Evolutionary conservation across 352 stramenopile genomes (phyloP).

Genomic region (Phytophthora pini): DNA sequence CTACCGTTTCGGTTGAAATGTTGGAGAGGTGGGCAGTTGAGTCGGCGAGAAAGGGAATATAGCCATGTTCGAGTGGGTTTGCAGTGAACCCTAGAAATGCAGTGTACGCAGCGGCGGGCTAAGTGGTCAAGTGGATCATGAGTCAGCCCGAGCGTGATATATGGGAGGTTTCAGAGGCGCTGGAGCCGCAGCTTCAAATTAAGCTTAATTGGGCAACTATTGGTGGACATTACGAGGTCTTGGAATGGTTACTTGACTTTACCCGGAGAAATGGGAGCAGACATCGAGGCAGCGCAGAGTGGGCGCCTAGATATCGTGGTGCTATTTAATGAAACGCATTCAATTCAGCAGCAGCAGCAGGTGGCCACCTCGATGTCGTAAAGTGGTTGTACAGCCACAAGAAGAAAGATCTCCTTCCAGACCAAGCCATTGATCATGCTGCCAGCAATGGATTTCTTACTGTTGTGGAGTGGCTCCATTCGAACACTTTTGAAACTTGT

Average conservation of each 20-base stretch:
- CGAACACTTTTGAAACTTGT: conserved; percentile 14
- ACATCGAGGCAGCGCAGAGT: conserved; percentile 12
- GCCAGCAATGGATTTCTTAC: conserved; percentile 13
- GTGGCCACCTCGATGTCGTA: conserved; percentile 16
- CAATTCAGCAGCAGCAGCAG: conserved; percentile 4
- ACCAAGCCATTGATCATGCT: conserved; percentile 3
- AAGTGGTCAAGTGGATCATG: conserved; percentile 25
- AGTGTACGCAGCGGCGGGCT: neutral
- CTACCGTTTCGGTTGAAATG: conserved; percentile 1
- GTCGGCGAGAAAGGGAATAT: conserved; percentile 15
- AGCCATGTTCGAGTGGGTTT: conserved; percentile 23
- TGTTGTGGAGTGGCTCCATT: conserved; percentile 22
- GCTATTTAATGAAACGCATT: conserved; percentile 6
- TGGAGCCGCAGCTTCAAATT: neutral
- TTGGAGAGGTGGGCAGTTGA: conserved; percentile 7
- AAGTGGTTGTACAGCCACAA: conserved; percentile 9
- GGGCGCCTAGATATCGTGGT: conserved; percentile 16
- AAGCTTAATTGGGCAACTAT: conserved; percentile 1
- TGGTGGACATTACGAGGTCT: conserved; percentile 9
- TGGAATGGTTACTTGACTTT: conserved; percentile 13
- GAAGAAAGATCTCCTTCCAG: neutral
- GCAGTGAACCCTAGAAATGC: conserved; percentile 2
- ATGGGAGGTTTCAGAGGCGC: neutral
- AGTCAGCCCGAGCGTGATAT: neutral
- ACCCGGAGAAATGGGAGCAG: conserved; percentile 8